These are phyloP conservation scores for Starmerella stigmatis DNA, from an alignment of 805 yeast species.

Conservation along the genomic window DNA sequence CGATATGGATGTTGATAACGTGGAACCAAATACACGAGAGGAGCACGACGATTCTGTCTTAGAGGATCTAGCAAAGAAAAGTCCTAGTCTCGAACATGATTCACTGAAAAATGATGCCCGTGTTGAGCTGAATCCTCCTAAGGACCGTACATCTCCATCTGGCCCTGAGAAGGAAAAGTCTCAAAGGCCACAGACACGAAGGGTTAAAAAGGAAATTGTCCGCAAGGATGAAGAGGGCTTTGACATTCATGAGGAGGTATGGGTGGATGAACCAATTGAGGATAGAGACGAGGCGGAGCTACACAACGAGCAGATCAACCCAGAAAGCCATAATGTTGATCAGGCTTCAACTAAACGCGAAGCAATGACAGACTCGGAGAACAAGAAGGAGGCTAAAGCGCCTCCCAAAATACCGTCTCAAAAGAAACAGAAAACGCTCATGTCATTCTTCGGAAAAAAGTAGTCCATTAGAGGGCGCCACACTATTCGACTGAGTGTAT, in stretches of 20 bases:
- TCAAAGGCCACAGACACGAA: background rate
- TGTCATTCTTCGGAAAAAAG: constrained; percentile 7
- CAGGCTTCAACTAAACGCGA: no score
- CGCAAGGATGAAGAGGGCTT: constrained; percentile 12
- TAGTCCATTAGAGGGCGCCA: no score
- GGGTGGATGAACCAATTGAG: constrained; percentile 7
- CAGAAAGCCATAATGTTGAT: no score
- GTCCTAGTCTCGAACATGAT: no score
- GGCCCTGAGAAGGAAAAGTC: background rate
- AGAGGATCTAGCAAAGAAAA: no score
- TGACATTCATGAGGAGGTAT: constrained; percentile 2
- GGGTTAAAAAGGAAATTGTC: constrained; percentile 1
- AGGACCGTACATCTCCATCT: no score
- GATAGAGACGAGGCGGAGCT: no score
- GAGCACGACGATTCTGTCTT: no score
- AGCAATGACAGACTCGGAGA: background rate
- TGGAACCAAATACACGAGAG: no score
- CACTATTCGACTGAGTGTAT: no score
- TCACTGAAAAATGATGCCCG: no score
- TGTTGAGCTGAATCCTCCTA: background rate
- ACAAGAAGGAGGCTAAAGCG: background rate
- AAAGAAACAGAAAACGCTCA: constrained; percentile 7
- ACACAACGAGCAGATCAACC: no score
- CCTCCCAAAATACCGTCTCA: constrained; percentile 3
- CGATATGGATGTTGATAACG: background rate